phyloP scores from a whole-genome alignment of 2,329 filamentous ascomycete genomes.

The Clarireedia paspali region DNA sequence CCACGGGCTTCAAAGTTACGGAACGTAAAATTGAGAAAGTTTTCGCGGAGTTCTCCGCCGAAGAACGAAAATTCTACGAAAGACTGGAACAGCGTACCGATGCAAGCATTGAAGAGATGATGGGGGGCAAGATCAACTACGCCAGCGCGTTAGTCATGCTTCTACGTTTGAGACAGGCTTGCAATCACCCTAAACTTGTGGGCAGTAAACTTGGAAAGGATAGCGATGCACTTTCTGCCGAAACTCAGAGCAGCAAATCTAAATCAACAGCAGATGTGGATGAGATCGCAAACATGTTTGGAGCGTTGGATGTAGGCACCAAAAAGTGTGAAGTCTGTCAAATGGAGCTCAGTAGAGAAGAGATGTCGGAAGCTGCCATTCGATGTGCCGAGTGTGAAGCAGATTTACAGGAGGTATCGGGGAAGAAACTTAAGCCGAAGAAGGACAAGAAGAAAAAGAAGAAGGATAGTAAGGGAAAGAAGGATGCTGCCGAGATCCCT shows the following conservation, averaged over 20 bases:
- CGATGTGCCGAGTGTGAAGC: constrained; percentile 68
- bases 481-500: constrained; percentile 12
- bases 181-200: constrained; percentile 86
- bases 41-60: constrained; percentile 66
- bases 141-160: constrained; percentile 89
- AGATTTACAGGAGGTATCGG: constrained; percentile 58
- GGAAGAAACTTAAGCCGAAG: constrained; percentile 35
- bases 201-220: constrained; percentile 81
- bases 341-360: constrained; percentile 25
- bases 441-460: constrained; percentile 34
- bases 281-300: constrained; percentile 77
- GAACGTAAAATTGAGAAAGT: constrained; percentile 82
- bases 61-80: constrained; percentile 80
- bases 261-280: constrained; percentile 56
- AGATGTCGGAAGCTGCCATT: constrained; percentile 37
- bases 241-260: constrained; percentile 36
- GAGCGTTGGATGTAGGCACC: constrained; percentile 54
- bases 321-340: constrained; percentile 31
- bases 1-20: constrained; percentile 78
- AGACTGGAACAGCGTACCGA: constrained; percentile 78
- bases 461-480: constrained; percentile 29
- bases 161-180: constrained; percentile 84
- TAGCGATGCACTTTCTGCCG: constrained; percentile 71
- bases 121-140: constrained; percentile 78
- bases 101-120: constrained; percentile 80